Percentiles rank a stretch among this genome's conserved stretches.
These are phyloP conservation scores for Wickerhamiella dianesei DNA, from an alignment of 805 yeast genomes.

Conservation along the genomic window DNA sequence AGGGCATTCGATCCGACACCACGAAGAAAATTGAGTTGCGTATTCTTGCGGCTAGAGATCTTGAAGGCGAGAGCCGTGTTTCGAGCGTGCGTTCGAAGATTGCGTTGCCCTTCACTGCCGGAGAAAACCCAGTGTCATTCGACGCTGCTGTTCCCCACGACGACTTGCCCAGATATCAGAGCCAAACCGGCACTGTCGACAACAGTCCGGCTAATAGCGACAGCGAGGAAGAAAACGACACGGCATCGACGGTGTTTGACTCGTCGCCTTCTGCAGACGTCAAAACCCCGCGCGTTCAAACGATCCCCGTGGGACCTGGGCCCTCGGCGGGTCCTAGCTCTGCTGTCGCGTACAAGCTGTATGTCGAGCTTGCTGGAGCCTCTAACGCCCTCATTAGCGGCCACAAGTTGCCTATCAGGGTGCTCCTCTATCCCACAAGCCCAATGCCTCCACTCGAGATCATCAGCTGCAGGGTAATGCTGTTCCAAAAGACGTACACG, in stretches of 20 bases:
- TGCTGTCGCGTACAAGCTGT: neutral
- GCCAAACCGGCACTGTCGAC: no score
- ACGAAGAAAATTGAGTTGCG: neutral
- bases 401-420: slow-evolving; percentile 4
- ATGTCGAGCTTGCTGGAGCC: neutral
- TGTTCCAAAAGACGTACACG: slow-evolving; percentile 6
- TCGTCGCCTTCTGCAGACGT: neutral
- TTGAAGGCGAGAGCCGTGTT: no score
- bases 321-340: neutral
- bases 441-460: slow-evolving; percentile 8
- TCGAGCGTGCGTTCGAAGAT: no score
- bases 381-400: neutral
- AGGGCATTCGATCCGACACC: neutral
- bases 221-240: neutral
- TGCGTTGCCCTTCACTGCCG: no score
- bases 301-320: no score
- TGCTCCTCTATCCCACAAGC: slow-evolving; percentile 1
- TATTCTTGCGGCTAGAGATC: no score
- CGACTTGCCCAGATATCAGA: no score
- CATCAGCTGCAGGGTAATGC: slow-evolving; percentile 2
- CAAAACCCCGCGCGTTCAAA: neutral
- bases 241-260: neutral
- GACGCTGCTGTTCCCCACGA: no score
- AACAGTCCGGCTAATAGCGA: no score
- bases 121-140: no score